Percentiles rank a stretch among this genome's conserved stretches.
Evolutionary conservation across 1,284 basidiomycete species (phyloP).

Genomic region (Porogramme epimiltina): DNA sequence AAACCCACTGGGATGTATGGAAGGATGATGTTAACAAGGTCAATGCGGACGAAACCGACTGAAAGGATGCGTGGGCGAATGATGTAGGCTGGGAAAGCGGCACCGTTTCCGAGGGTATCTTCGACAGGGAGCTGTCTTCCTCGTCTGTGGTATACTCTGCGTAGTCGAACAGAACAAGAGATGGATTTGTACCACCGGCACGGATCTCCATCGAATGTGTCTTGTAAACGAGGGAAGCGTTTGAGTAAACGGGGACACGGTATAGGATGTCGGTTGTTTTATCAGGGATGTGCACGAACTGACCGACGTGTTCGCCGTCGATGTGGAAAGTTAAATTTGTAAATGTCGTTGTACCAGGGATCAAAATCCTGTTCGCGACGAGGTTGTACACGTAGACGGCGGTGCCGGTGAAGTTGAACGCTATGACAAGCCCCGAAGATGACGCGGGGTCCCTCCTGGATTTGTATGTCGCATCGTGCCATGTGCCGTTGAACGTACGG

Average conservation of each 20-base stretch:
- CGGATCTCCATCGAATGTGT: no score
- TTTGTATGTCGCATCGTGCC: conserved; percentile 16
- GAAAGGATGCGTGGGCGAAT: no score
- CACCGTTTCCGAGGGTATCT: no score
- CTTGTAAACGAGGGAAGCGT: no score
- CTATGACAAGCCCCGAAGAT: neutral
- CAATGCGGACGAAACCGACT: no score
- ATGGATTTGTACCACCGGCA: neutral
- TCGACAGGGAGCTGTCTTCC: no score
- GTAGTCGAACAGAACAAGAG: neutral
- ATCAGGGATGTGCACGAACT: conserved; percentile 4
- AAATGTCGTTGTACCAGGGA: conserved; percentile 6
- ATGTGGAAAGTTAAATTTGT: conserved; percentile 10
- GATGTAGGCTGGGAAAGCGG: no score
- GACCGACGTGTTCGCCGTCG: conserved; percentile 3
- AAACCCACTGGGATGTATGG: no score
- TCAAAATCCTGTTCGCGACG: neutral
- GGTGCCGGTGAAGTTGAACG: conserved; percentile 3
- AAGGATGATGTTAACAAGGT: no score
- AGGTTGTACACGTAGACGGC: conserved; percentile 12
- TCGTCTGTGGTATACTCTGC: no score
- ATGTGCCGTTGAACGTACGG: conserved; percentile 11
- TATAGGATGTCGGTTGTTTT: conserved; percentile 4
- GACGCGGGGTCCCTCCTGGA: no score
- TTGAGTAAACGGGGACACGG: conserved; percentile 7